A percentile compares a stretch with the other conserved stretches of the same genome.
Conservation (phyloP, 2,329 filamentous ascomycete genomes). For the Ascochyta viciae-villosae region DNA sequence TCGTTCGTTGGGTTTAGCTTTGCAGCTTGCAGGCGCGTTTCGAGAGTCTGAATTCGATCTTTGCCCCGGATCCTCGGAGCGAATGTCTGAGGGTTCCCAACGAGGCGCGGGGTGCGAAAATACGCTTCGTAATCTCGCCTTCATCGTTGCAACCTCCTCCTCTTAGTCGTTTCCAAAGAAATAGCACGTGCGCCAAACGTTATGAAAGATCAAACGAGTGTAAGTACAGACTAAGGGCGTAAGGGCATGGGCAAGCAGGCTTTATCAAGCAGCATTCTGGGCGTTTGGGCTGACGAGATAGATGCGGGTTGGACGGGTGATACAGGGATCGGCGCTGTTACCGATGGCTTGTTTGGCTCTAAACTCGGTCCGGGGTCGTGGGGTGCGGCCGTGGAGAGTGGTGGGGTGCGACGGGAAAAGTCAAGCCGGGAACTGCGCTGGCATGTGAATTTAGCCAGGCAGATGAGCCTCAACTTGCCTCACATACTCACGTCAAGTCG, state of each 20-base stretch:
- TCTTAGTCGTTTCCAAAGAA: not conserved
- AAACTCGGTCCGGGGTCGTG: constrained; percentile 14
- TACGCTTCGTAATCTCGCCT: constrained; percentile 9
- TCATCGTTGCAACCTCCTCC: not conserved
- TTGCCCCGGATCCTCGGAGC: constrained; percentile 10
- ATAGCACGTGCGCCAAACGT: not conserved
- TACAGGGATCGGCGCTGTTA: constrained; percentile 13
- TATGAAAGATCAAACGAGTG: not conserved
- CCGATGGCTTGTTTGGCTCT: constrained; percentile 4
- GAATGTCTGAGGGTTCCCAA: constrained; percentile 17
- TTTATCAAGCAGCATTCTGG: constrained; percentile 11
- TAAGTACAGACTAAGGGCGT: not conserved
- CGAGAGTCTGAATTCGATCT: constrained; percentile 8
- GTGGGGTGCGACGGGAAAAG: constrained; percentile 11
- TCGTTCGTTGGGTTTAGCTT: constrained; percentile 5
- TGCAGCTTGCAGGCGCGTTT: not conserved
- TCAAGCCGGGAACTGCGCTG: constrained; percentile 4
- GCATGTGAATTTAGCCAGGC: constrained; percentile 7
- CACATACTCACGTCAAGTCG: not conserved
- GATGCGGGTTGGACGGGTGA: constrained; percentile 14
- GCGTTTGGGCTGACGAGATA: constrained; percentile 8
- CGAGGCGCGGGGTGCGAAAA: constrained; percentile 14
- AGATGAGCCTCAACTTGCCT: not conserved
- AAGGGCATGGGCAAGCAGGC: not conserved
- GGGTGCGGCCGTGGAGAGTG: constrained; percentile 14